Percentiles rank a stretch among this genome's conserved stretches.
These are phyloP conservation scores for Sapria himalayana DNA, from an alignment of 345 rosid genomes.

Conservation along the genomic window DNA sequence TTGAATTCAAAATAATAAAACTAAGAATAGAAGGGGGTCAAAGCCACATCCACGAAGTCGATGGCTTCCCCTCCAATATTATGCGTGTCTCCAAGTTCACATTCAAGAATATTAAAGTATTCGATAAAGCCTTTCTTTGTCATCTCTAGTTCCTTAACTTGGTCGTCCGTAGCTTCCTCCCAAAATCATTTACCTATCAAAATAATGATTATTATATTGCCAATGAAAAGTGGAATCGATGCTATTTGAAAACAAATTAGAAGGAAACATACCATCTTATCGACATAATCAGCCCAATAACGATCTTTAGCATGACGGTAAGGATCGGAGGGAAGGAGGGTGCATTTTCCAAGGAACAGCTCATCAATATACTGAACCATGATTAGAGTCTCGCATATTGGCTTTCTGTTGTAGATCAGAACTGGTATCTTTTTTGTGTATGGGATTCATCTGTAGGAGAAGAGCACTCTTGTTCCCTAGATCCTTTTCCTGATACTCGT, in stretches of 20 bases:
- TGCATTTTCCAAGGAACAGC: slow-evolving; percentile 2
- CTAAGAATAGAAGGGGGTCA: too few relatives aligned
- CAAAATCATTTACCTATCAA: too few relatives aligned
- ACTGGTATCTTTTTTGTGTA: slow-evolving; percentile 5
- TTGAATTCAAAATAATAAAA: too few relatives aligned
- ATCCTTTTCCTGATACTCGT: slow-evolving; percentile 5
- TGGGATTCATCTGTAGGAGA: slow-evolving; percentile 8
- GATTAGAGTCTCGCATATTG: slow-evolving; percentile 6
- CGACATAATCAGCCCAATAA: slow-evolving; percentile 8
- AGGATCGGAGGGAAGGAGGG: slow-evolving; percentile 6
- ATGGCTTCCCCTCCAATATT: too few relatives aligned
- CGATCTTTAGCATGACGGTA: slow-evolving; percentile 5
- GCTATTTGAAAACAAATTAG: neutral
- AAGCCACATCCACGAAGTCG: too few relatives aligned
- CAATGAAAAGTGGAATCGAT: too few relatives aligned
- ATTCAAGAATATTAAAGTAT: too few relatives aligned
- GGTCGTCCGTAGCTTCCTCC: too few relatives aligned
- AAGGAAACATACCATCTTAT: slow-evolving; percentile 3
- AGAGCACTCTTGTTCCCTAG: neutral
- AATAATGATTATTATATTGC: too few relatives aligned
- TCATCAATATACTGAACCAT: slow-evolving; percentile 8
- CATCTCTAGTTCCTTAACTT: too few relatives aligned
- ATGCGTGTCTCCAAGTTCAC: too few relatives aligned
- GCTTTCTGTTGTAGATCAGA: slow-evolving; percentile 3
- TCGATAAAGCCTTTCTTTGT: too few relatives aligned